Evolutionary conservation across 352 stramenopile species (phyloP), one percentile per base, ranked within the genome.

Genomic region (Albugo laibachii): DNA sequence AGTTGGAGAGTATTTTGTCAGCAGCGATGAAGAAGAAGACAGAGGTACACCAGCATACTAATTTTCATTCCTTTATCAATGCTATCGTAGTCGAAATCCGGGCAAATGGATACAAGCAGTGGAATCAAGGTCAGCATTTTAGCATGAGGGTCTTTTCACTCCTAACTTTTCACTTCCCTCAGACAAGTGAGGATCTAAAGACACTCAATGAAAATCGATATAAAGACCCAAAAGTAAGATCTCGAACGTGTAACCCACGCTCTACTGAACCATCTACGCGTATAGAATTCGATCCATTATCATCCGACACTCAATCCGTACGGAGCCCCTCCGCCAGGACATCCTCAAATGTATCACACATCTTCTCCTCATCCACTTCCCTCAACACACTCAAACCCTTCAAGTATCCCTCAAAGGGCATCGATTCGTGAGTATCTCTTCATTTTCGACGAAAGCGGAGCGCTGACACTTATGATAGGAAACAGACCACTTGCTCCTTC

Each of bases 291-390:
- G 1, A 70, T 86, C 38, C 83, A 86, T 49, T 86, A 83, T 43
- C 70, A 86, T 38, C 70, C 70, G n/a, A 80, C 70, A 15, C 45
- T 86, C 10, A 86, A 86, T 31, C 73, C 73, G 1, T 86, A 83
- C 20, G 73, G 73, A 15, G 70, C 72, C 1, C 73, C 73, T 6
- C 73, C 73, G 1, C 73, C 73, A 16, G 73, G 73, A 13, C 61
- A 58, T 21, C 70, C 73, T 6, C 70, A 86, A 27, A 65, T 59
- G 58, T 86, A 80, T 50, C 65, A 59, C 13, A 55, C 66, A 1
- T 58, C 60, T 27, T 56, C 64, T 11, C 45, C 60, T 21, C 16
- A 19, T 10, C 8, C 20, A 8, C 16, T 24, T 43, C 38, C 16
- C 16, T 24, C 38, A 43, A 10, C 38, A 42, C 21, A 36, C 11